phyloP scores from a whole-genome alignment of 352 stramenopile species.

The Paralagenidium karlingii region DNA sequence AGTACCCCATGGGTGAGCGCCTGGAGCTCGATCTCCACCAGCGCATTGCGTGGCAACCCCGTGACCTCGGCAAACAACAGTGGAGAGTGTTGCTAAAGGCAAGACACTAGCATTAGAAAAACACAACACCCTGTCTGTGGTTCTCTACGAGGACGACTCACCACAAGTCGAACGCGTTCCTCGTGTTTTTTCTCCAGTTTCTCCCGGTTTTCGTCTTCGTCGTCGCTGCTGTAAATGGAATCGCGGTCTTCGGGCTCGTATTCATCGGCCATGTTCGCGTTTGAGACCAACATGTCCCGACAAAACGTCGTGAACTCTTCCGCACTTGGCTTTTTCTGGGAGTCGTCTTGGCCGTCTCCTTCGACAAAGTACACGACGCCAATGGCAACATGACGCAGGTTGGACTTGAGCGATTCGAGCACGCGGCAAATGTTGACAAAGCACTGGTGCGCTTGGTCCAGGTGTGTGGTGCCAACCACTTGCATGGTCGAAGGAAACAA shows the following conservation, averaged over 20 bases:
- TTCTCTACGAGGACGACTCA: too few relatives aligned
- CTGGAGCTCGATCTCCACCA: slow-evolving; percentile 68
- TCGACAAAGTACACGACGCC: slow-evolving; percentile 55
- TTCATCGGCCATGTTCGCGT: slow-evolving; percentile 31
- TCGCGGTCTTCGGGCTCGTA: slow-evolving; percentile 39
- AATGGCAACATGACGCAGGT: slow-evolving; percentile 58
- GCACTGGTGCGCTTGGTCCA: slow-evolving; percentile 32
- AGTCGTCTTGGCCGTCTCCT: neutral
- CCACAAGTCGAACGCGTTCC: slow-evolving; percentile 23
- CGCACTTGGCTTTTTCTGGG: neutral
- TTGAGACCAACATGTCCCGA: slow-evolving; percentile 18
- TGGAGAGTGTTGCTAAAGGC: slow-evolving; percentile 20
- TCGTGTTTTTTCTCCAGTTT: too few relatives aligned
- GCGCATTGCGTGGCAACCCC: slow-evolving; percentile 42
- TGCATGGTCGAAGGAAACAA: slow-evolving; percentile 92
- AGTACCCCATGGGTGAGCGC: slow-evolving; percentile 51
- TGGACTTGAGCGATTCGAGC: slow-evolving; percentile 65
- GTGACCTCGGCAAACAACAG: slow-evolving; percentile 57
- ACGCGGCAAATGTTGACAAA: slow-evolving; percentile 51
- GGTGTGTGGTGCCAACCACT: slow-evolving; percentile 38
- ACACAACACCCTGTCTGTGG: too few relatives aligned
- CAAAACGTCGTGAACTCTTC: slow-evolving; percentile 3
- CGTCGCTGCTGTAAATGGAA: slow-evolving; percentile 65
- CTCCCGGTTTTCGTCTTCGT: slow-evolving; percentile 61
- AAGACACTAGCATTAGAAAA: too few relatives aligned